These are phyloP conservation scores for Emericellopsis cladophorae DNA, from an alignment of 2,329 filamentous ascomycete species.

Conservation along the genomic window DNA sequence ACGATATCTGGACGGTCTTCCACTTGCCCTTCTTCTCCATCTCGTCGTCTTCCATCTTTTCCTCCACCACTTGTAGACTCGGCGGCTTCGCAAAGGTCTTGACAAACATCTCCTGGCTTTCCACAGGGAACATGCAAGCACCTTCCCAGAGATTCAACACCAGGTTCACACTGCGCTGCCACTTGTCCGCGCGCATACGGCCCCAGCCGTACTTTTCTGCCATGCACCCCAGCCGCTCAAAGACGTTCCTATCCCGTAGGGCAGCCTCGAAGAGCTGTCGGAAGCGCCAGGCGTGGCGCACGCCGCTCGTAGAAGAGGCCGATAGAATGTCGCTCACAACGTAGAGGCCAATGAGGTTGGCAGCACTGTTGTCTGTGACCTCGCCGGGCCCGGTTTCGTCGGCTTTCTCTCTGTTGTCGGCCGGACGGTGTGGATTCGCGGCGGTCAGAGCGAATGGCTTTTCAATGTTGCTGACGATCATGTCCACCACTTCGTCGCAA, in stretches of 20 bases:
- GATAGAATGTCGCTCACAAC: conserved; percentile 67
- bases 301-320: conserved; percentile 60
- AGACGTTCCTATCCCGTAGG: conserved; percentile 54
- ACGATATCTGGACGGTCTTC: conserved; percentile 33
- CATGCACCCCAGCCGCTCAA: conserved; percentile 63
- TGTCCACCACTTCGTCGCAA: conserved; percentile 81
- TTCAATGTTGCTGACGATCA: conserved; percentile 73
- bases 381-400: conserved; percentile 5
- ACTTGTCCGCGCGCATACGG: conserved; percentile 69
- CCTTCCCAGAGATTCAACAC: conserved; percentile 61
- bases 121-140: conserved; percentile 61
- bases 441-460: conserved; percentile 62
- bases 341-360: conserved; percentile 72
- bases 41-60: conserved; percentile 13
- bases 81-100: conserved; percentile 61
- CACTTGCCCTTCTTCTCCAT: conserved; percentile 26
- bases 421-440: conserved; percentile 45
- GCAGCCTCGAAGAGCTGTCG: conserved; percentile 66
- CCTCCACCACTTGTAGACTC: conserved; percentile 8
- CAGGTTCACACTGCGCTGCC: conserved; percentile 62
- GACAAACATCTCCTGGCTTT: conserved; percentile 59
- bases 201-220: conserved; percentile 68
- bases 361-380: conserved; percentile 50
- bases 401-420: conserved; percentile 26
- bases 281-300: conserved; percentile 80